Evolutionary conservation across 495 filamentous ascomycete genomes (phyloP).

Genomic region (Collariella sp.): DNA sequence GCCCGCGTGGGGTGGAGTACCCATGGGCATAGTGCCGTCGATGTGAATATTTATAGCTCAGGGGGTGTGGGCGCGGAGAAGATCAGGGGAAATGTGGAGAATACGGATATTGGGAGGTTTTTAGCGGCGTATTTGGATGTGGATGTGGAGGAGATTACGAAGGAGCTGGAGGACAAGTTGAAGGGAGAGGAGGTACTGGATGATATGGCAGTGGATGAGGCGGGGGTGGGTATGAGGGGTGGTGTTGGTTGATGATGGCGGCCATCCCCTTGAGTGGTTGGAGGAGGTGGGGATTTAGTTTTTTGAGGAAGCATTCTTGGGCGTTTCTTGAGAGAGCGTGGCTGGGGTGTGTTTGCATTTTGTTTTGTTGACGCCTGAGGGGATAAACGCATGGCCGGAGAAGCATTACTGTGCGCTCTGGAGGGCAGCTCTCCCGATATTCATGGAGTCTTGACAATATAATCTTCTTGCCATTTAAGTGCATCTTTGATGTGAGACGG

Average conservation of each 20-base stretch:
- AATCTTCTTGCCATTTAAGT: too few species aligned
- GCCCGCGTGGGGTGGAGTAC: constrained; percentile 90
- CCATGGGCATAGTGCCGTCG: constrained; percentile 80
- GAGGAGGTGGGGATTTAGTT: too few species aligned
- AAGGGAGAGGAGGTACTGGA: not conserved
- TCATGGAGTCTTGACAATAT: too few species aligned
- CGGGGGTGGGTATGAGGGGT: constrained; percentile 1
- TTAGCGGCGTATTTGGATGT: constrained; percentile 70
- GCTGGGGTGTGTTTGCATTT: too few species aligned
- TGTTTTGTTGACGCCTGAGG: too few species aligned
- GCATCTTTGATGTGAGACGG: too few species aligned
- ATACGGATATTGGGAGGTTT: constrained; percentile 83
- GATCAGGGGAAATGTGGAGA: constrained; percentile 82
- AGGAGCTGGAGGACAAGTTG: constrained; percentile 58
- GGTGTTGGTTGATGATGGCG: constrained; percentile 10
- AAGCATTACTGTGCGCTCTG: too few species aligned
- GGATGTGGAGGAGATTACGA: constrained; percentile 66
- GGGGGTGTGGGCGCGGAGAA: constrained; percentile 38
- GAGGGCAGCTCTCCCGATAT: too few species aligned
- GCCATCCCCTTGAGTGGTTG: too few species aligned
- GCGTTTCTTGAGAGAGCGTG: too few species aligned
- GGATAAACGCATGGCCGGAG: too few species aligned
- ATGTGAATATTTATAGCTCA: constrained; percentile 86
- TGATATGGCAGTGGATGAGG: constrained; percentile 5
- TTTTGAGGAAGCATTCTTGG: too few species aligned